phyloP scores from a whole-genome alignment of 108 stramenopile genomes.

The Pelagomonas calceolata region DNA sequence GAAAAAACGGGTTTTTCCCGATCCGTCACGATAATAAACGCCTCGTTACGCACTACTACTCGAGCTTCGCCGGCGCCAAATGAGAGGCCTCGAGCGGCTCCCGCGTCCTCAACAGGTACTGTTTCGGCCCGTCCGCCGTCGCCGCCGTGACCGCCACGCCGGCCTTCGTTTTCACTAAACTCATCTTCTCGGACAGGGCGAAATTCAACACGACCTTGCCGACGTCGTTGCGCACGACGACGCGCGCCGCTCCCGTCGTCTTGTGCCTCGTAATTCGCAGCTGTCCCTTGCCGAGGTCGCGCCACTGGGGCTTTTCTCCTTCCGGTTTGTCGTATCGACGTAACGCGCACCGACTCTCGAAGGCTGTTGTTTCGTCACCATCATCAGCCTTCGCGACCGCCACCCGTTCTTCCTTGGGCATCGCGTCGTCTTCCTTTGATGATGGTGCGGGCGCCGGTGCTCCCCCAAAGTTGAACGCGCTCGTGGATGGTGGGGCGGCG shows the following conservation, averaged over 20 bases:
- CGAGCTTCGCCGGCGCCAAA: not conserved
- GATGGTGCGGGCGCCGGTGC: not conserved
- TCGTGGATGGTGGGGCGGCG: not conserved
- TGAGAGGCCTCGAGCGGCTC: not conserved
- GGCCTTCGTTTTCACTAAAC: not conserved
- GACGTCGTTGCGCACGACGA: slow-evolving; percentile 1
- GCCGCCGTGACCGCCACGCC: not conserved
- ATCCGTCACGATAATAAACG: too few species aligned
- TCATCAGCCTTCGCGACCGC: not conserved
- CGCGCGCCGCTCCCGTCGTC: not conserved
- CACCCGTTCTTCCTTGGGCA: not conserved
- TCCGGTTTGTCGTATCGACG: not conserved
- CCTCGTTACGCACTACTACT: too few species aligned
- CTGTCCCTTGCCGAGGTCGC: not conserved
- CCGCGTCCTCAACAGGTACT: not conserved
- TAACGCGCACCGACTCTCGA: not conserved
- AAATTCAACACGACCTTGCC: not conserved
- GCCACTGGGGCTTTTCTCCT: not conserved
- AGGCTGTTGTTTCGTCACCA: not conserved
- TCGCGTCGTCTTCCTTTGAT: not conserved
- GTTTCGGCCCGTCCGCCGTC: not conserved
- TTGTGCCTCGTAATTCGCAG: not conserved
- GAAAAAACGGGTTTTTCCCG: too few species aligned
- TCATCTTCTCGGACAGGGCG: not conserved
- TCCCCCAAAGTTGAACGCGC: not conserved